Percentiles rank a stretch among this genome's conserved stretches.
These are phyloP conservation scores for Vigna mungo DNA, from an alignment of 306 rosid genomes.

Conservation along the genomic window DNA sequence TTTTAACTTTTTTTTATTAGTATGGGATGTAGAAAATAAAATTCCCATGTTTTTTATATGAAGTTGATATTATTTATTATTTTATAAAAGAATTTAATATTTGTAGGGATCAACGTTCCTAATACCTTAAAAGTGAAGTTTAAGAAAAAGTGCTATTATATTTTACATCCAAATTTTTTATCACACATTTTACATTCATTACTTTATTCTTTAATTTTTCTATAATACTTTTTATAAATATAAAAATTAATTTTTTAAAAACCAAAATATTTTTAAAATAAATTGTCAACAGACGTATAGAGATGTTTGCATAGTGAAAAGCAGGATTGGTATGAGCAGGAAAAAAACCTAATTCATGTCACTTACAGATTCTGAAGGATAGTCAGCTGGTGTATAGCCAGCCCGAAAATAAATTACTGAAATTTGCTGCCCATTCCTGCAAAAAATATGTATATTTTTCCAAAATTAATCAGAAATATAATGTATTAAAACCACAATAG, in stretches of 20 bases:
- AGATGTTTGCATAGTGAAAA: constrained; percentile 23
- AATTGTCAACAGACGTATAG: not conserved
- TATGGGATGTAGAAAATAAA: too few relatives aligned
- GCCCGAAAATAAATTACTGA: constrained; percentile 85
- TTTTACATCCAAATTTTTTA: too few relatives aligned
- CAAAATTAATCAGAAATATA: constrained; percentile 30
- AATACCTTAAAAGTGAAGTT: not conserved
- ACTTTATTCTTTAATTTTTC: too few relatives aligned
- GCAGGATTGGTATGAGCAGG: constrained; percentile 14
- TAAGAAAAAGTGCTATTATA: not conserved
- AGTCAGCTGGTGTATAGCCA: constrained; percentile 85
- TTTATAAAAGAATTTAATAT: too few relatives aligned
- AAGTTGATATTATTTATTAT: too few relatives aligned
- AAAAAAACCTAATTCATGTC: constrained; percentile 31
- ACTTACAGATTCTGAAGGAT: constrained; percentile 93
- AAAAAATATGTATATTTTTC: constrained; percentile 24
- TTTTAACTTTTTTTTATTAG: too few relatives aligned
- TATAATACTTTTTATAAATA: too few relatives aligned
- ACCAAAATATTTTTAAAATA: too few relatives aligned
- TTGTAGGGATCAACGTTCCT: not conserved
- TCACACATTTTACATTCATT: too few relatives aligned
- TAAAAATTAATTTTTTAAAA: too few relatives aligned
- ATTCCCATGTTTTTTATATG: too few relatives aligned
- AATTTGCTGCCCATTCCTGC: constrained; percentile 74
- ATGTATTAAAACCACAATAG: constrained; percentile 22